Conservation (phyloP, 2,329 filamentous ascomycete species). For the Phaeosphaeriaceae sp. region DNA sequence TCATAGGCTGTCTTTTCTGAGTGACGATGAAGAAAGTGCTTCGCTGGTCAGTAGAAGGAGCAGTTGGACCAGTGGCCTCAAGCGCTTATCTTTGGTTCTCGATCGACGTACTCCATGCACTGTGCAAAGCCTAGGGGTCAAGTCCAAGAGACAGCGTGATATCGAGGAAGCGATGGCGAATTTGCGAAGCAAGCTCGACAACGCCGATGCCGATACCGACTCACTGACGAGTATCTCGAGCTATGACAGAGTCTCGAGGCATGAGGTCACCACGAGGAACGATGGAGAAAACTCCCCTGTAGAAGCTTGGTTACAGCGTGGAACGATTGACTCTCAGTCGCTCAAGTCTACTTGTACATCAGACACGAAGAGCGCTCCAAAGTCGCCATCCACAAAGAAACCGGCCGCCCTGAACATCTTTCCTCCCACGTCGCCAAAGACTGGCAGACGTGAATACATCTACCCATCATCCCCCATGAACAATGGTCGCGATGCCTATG, state of each 20-base stretch:
- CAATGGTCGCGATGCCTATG: slow-evolving; percentile 21
- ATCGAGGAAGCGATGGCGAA: slow-evolving; percentile 1
- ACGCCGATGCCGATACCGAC: slow-evolving; percentile 1
- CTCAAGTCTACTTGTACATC: not conserved
- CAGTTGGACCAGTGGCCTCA: not conserved
- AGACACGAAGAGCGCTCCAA: not conserved
- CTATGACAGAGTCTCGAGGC: not conserved
- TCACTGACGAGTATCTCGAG: not conserved
- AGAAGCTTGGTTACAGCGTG: slow-evolving; percentile 9
- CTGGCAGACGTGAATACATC: slow-evolving; percentile 11
- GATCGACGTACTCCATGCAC: no score
- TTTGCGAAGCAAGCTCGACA: not conserved
- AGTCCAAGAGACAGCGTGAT: not conserved
- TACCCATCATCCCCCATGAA: slow-evolving; percentile 8
- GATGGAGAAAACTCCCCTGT: not conserved
- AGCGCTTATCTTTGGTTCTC: not conserved
- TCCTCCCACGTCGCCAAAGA: slow-evolving; percentile 2
- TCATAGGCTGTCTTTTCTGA: not conserved
- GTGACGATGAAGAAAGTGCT: not conserved
- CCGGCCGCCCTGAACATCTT: not conserved
- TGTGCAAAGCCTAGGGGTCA: not conserved
- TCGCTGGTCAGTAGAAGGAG: not conserved
- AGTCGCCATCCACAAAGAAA: not conserved
- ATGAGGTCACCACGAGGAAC: slow-evolving; percentile 2
- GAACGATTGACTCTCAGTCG: not conserved